Evolutionary conservation across 768 basidiomycete species (phyloP), one percentile per base, ranked within the genome.

Genomic region (Hygrocybe coccinea): DNA sequence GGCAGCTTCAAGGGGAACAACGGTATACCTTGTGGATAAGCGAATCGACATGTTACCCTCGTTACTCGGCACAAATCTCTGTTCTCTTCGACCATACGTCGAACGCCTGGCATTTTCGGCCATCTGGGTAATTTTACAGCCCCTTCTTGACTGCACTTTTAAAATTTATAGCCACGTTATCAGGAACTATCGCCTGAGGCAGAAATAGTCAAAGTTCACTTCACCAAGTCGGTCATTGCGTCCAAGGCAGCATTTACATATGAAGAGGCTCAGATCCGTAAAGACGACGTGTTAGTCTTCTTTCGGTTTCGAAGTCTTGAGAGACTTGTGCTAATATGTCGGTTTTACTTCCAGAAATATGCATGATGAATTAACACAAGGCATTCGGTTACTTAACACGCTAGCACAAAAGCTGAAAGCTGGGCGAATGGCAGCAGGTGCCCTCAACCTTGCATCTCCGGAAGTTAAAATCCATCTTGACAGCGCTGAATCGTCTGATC

Each of bases 381-480:
- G 89, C 58, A 91, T 98, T 46, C 86, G 97, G 1, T 77, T 98
- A 1, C 83, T 99, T 52, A 97, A 99, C 67, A 65, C 76, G 0
- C 79, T 99, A 6, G 95, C 95, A 0, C 80, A 81, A 67, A 90
- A 95, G 63, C 78, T 99, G 52, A 91, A 84, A 65, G 87, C 82
- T 5, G 81, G 79, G 25, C 81, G 97, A 15, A 97, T 98, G 91
- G 84, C 80, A 15, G 94, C 93, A 0, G 97, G 97, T n/a, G 97
- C 97, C 9, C 80, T 99, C 38, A 97, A 98, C 57, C 85, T 99
- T 21, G 95, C 97, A 1, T 98, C 97, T 0, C 95, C 97, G 0
- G 97, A 99, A 76, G 90, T 99, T 69, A 97, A 95, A 69, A 97
- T 99, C 59, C 86, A 97, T 61, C 77, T 98, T 14, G 91, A 97